Conservation (phyloP, 371 early-diverging fungal genomes). For the Cokeromyces recurvatus region DNA sequence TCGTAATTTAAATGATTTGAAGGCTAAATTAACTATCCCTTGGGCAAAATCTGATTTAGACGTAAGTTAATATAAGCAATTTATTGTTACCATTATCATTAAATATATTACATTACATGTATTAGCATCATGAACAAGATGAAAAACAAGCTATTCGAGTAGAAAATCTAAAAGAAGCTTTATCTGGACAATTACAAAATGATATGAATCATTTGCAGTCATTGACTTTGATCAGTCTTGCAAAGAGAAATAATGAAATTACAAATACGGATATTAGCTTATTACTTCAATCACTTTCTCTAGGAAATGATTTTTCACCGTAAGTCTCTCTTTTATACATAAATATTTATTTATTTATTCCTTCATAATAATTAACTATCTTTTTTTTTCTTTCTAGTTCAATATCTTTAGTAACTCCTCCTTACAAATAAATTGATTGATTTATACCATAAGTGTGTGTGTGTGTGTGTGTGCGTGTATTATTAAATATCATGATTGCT, state of each 20-base stretch:
- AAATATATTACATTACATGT: no score
- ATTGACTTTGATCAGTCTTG: constrained; percentile 14
- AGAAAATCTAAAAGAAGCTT: constrained; percentile 46
- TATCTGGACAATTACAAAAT: constrained; percentile 14
- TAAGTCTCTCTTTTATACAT: constrained; percentile 6
- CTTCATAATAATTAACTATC: no score
- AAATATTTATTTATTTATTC: neutral
- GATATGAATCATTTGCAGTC: neutral
- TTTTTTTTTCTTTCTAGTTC: constrained; percentile 8
- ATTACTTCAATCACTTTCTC: constrained; percentile 35
- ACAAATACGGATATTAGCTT: constrained; percentile 34
- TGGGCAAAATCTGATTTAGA: constrained; percentile 35
- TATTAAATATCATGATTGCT: no score
- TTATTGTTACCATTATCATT: no score
- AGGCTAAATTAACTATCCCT: constrained; percentile 41
- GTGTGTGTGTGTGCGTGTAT: no score
- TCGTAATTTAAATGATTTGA: constrained; percentile 40
- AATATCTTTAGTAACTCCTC: constrained; percentile 23
- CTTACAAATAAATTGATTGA: no score
- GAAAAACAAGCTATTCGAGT: constrained; percentile 38
- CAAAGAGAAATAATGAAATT: constrained; percentile 23
- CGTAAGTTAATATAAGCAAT: no score
- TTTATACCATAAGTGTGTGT: no score
- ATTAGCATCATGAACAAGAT: constrained; percentile 18
- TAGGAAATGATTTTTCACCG: constrained; percentile 18